A percentile compares a stretch with the other conserved stretches of the same genome.
These are phyloP conservation scores for Cutaneotrichosporon sp. DNA, from an alignment of 1,284 basidiomycete genomes.

Conservation along the genomic window DNA sequence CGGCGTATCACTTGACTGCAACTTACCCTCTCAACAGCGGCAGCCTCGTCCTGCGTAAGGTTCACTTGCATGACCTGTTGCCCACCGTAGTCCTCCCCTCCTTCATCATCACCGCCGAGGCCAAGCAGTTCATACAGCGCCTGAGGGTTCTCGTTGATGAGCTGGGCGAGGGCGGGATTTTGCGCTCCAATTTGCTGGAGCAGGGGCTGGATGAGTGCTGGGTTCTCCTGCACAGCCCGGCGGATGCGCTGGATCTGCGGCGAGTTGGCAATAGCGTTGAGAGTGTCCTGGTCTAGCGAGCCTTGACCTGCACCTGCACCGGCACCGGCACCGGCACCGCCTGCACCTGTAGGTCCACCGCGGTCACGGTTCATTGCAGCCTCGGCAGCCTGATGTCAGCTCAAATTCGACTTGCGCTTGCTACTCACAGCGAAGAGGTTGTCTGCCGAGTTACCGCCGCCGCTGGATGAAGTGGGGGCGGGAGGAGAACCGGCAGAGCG, in stretches of 20 bases:
- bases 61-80: conserved; percentile 64
- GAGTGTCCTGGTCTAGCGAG: conserved; percentile 4
- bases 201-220: conserved; percentile 67
- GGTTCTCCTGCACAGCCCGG: conserved; percentile 67
- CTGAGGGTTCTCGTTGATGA: conserved; percentile 65
- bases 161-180: conserved; percentile 69
- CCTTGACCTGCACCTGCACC: conserved; percentile 30
- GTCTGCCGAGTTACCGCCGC: conserved; percentile 48
- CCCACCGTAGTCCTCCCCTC: conserved; percentile 53
- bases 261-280: conserved; percentile 54
- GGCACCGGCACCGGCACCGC: conserved; percentile 30
- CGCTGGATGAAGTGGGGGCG: conserved; percentile 41
- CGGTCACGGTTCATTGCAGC: conserved; percentile 48
- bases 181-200: conserved; percentile 71
- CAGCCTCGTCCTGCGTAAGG: conserved; percentile 71
- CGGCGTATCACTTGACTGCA: too few species aligned
- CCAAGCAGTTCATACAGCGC: conserved; percentile 63
- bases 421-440: conserved; percentile 49
- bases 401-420: too few species aligned
- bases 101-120: conserved; percentile 43
- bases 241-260: conserved; percentile 66
- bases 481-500: conserved; percentile 42
- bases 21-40: conserved; percentile 65
- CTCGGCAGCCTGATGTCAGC: conserved; percentile 37
- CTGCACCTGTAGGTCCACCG: conserved; percentile 44